Evolutionary conservation across 352 stramenopile species (phyloP).

Genomic region (Phytophthora constricta): DNA sequence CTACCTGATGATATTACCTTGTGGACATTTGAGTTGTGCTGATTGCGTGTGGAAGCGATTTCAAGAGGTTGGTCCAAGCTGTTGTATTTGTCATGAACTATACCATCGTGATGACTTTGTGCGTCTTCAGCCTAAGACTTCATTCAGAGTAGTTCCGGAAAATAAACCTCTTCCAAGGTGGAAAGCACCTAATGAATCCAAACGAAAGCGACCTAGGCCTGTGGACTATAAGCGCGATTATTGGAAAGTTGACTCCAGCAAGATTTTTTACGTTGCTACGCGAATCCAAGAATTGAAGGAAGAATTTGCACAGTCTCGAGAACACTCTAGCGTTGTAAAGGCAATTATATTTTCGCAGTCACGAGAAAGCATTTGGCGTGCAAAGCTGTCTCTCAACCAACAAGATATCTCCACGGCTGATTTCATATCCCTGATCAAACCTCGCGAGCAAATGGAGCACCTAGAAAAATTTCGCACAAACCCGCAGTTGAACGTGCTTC

Average conservation of each 20-base stretch:
- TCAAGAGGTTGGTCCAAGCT: slow-evolving; percentile 45
- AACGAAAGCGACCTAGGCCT: slow-evolving; percentile 3
- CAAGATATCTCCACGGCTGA: slow-evolving; percentile 57
- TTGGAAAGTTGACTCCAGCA: slow-evolving; percentile 45
- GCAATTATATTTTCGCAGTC: slow-evolving; percentile 81
- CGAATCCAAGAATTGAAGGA: slow-evolving; percentile 55
- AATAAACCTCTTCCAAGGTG: slow-evolving; percentile 10
- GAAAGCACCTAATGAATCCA: slow-evolving; percentile 3
- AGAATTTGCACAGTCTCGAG: slow-evolving; percentile 31
- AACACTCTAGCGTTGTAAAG: slow-evolving; percentile 42
- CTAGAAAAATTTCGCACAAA: slow-evolving; percentile 56
- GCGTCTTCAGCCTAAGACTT: slow-evolving; percentile 63
- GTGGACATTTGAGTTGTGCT: slow-evolving; percentile 89
- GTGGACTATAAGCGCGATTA: slow-evolving; percentile 34
- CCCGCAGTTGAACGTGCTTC: slow-evolving; percentile 86
- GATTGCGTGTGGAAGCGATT: slow-evolving; percentile 87
- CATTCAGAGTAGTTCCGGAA: slow-evolving; percentile 20
- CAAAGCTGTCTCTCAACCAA: slow-evolving; percentile 63
- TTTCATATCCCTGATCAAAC: slow-evolving; percentile 56
- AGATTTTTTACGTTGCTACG: slow-evolving; percentile 65
- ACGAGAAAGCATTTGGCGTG: slow-evolving; percentile 68
- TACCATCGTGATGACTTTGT: slow-evolving; percentile 90
- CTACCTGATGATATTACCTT: slow-evolving; percentile 90
- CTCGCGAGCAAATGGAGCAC: slow-evolving; percentile 44
- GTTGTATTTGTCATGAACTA: slow-evolving; percentile 41